A percentile compares a stretch with the other conserved stretches of the same genome.
phyloP scores from a whole-genome alignment of 306 rosid genomes.

The Ammopiptanthus mongolicus region DNA sequence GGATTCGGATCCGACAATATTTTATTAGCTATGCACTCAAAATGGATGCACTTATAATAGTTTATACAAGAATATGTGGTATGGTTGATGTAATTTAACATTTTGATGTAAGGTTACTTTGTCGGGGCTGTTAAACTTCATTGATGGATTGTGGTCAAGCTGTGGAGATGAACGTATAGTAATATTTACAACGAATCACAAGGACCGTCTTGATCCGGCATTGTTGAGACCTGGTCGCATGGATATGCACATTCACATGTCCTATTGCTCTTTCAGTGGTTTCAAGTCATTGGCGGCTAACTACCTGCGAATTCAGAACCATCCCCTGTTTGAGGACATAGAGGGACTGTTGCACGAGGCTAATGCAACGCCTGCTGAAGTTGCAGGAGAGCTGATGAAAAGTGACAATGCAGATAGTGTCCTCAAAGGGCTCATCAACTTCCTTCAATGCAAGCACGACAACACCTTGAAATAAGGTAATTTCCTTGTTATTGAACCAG shows the following conservation, averaged over 20 bases:
- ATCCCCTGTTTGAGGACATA: constrained; percentile 28
- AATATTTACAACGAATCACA: constrained; percentile 43
- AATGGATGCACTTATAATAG: too few relatives aligned
- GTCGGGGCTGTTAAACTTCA: constrained; percentile 55
- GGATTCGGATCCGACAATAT: too few relatives aligned
- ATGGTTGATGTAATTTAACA: too few relatives aligned
- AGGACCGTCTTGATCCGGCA: constrained; percentile 50
- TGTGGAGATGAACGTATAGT: constrained; percentile 54
- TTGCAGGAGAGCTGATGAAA: constrained; percentile 54
- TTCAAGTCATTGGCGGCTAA: constrained; percentile 43
- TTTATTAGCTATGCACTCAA: too few relatives aligned
- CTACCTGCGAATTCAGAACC: constrained; percentile 40
- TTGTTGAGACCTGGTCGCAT: constrained; percentile 55
- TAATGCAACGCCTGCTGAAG: constrained; percentile 53
- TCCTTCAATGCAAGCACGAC: constrained; percentile 28
- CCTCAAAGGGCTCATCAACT: constrained; percentile 39
- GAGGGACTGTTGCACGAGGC: constrained; percentile 25
- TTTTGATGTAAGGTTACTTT: constrained; percentile 34
- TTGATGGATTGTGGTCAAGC: constrained; percentile 63
- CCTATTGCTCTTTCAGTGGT: constrained; percentile 38
- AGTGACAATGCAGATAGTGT: constrained; percentile 31
- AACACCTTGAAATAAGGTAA: neutral
- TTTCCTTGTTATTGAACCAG: neutral
- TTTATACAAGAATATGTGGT: too few relatives aligned
- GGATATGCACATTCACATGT: constrained; percentile 56